Evolutionary conservation across 208 protist genomes (phyloP).

Genomic region (Strigomonas culicis): DNA sequence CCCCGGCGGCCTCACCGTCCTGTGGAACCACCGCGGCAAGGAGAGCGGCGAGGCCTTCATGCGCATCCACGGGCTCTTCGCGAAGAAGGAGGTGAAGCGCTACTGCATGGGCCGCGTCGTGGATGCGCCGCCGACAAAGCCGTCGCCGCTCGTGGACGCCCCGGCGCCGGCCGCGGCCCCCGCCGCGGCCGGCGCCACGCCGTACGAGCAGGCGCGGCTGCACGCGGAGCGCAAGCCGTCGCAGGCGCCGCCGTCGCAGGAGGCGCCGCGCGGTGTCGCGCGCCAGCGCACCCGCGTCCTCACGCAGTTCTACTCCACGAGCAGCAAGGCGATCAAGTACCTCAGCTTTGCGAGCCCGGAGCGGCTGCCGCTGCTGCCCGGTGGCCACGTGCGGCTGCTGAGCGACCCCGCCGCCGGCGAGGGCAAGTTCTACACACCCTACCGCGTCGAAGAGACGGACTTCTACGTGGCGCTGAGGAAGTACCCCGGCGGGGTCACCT

Average conservation of each 20-base stretch:
- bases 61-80: conserved; percentile 56
- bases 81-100: conserved; percentile 27
- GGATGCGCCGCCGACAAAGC: neutral
- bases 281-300: neutral
- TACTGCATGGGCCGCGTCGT: conserved; percentile 42
- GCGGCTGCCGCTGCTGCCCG: conserved; percentile 34
- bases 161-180: neutral
- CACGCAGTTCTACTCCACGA: neutral
- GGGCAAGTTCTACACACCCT: conserved; percentile 51
- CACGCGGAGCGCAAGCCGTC: conserved; percentile 4
- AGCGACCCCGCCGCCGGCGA: conserved; percentile 18
- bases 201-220: conserved; percentile 3
- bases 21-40: conserved; percentile 45
- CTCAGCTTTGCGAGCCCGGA: conserved; percentile 44
- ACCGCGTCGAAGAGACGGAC: conserved; percentile 30
- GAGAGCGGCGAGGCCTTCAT: conserved; percentile 67
- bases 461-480: conserved; percentile 57
- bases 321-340: conserved; percentile 18
- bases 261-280: neutral
- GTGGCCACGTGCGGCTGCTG: conserved; percentile 53
- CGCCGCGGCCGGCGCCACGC: neutral
- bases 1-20: conserved; percentile 39
- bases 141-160: conserved; percentile 16
- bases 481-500: conserved; percentile 39
- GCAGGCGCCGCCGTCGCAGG: conserved; percentile 4